Evolutionary conservation across 2,329 filamentous ascomycete species (phyloP), one percentile per base, ranked within the genome.

Genomic region (Calonectria honghensis): DNA sequence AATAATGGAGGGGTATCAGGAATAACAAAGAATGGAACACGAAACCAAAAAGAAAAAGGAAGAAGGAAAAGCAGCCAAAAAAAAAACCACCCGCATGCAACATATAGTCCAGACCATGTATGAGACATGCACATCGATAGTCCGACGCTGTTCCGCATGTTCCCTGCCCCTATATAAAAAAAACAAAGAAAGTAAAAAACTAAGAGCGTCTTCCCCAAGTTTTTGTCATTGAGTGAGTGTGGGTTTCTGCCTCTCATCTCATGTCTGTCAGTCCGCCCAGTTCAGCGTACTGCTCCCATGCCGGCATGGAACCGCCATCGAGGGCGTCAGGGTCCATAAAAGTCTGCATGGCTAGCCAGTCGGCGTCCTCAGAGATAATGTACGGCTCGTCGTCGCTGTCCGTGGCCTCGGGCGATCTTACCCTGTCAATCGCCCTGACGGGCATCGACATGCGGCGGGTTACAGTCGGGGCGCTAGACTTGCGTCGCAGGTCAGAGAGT

Each of bases 261-360:
- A 85, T 81, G 73, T 85, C 84, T 2, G 84, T 89, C 61, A 89
- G 77, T 0, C 88, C 88, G 41, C 88, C 88, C 5, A 89, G 79
- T 16, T 88, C 86, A 35, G 84, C 82, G 74, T 87, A 89, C 79
- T 88, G 86, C 75, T 87, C 87, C 87, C 87, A 89, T 6, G 85
- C 85, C 4, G 85, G 82, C 71, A 83, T 78, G 37, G 78, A 79
- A 27, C 80, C 77, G 39, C 79, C 79, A 27, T 80, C 79, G 13
- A 70, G 39, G 66, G 72, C 69, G 6, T 75, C 74, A 13, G 72
- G 80, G 39, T 84, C 82, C 69, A 86, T 81, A 57, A 85, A 85
- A 1, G 79, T 79, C 73, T 86, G 82, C 84, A 86, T 85, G 13
- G 81, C 81, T 13, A 79, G 77, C 84, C 84, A 86, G 68, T 86